phyloP scores from a whole-genome alignment of 306 rosid species.

The Arachis hypogaea region DNA sequence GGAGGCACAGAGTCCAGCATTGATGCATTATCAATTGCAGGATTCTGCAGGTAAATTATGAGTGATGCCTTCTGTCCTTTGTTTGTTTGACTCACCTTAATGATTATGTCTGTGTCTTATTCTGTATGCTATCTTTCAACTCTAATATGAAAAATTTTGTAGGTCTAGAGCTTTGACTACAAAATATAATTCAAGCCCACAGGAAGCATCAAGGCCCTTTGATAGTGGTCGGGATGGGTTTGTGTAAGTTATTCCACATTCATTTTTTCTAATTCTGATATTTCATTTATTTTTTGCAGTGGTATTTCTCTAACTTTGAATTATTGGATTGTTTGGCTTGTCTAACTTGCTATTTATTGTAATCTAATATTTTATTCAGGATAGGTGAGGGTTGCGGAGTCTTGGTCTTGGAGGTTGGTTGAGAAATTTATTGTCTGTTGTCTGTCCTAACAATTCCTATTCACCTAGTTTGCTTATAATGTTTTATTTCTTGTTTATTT shows the following conservation, averaged over 20 bases:
- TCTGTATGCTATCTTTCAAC: constrained; percentile 5
- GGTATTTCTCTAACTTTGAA: constrained; percentile 15
- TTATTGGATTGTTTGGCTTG: constrained; percentile 15
- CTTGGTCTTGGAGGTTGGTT: constrained; percentile 88
- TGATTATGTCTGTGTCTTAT: constrained; percentile 1
- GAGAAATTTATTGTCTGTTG: constrained; percentile 19
- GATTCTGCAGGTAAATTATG: constrained; percentile 75
- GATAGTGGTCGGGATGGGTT: constrained; percentile 92
- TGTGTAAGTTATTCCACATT: constrained; percentile 62
- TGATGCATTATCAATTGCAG: constrained; percentile 91
- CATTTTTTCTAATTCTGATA: constrained; percentile 32
- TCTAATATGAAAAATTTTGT: constrained; percentile 35
- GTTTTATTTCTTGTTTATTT: constrained; percentile 30
- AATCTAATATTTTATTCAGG: constrained; percentile 51
- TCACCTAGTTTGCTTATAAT: constrained; percentile 28
- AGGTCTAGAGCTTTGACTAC: constrained; percentile 85
- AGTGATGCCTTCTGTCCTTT: constrained; percentile 8
- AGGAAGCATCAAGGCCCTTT: constrained; percentile 89
- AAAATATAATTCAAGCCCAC: constrained; percentile 78
- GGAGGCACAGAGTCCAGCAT: constrained; percentile 98
- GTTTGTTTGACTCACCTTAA: constrained; percentile 9
- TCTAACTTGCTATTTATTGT: constrained; percentile 35
- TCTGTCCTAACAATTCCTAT: constrained; percentile 15
- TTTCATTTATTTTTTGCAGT: constrained; percentile 15
- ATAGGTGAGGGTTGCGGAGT: constrained; percentile 93